Evolutionary conservation across 768 basidiomycete species (phyloP).

Genomic region (Russula sp.): DNA sequence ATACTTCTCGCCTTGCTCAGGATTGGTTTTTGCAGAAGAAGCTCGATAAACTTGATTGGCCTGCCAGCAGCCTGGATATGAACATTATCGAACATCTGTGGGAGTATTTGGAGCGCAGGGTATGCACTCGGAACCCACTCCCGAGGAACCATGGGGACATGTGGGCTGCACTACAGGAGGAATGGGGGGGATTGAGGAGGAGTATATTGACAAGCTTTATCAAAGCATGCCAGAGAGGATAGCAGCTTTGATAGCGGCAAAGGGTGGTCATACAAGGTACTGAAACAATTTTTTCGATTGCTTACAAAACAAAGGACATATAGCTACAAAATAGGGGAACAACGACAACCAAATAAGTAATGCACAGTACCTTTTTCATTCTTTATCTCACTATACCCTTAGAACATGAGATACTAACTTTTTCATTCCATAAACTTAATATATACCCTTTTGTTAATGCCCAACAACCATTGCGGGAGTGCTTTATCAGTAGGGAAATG

Average conservation of each 20-base stretch:
- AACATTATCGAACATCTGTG: background rate
- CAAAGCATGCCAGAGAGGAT: background rate
- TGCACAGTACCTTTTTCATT: too few relatives aligned
- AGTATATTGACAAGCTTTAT: background rate
- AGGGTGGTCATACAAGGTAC: background rate
- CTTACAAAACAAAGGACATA: too few relatives aligned
- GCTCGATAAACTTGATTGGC: background rate
- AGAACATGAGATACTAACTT: too few relatives aligned
- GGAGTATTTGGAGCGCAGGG: background rate
- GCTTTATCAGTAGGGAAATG: too few relatives aligned
- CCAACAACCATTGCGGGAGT: too few relatives aligned
- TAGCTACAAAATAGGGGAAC: too few relatives aligned
- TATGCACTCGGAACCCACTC: background rate
- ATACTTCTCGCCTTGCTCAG: background rate
- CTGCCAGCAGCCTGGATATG: background rate
- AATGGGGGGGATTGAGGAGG: background rate
- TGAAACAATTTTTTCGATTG: background rate
- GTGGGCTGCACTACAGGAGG: background rate
- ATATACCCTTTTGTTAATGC: too few relatives aligned
- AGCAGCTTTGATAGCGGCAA: background rate
- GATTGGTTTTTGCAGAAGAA: background rate
- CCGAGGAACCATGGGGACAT: background rate
- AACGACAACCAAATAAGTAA: too few relatives aligned
- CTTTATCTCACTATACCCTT: too few relatives aligned
- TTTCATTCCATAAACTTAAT: too few relatives aligned